Base-by-base conservation (phyloP, 441 rosid genomes). In the Pelargonium cotyledonis region DNA sequence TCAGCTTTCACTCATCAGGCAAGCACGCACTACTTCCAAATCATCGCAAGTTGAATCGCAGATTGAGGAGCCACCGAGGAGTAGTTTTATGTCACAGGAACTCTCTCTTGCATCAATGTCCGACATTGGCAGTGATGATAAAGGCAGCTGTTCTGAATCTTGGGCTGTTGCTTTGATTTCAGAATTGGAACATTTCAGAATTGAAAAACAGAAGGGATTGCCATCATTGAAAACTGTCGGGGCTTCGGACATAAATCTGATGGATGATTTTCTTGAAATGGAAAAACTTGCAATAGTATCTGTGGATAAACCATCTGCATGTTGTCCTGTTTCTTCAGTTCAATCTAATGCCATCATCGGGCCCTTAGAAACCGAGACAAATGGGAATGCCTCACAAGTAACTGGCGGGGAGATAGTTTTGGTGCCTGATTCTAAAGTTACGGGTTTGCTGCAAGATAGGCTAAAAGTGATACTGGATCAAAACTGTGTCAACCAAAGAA, bases 251-350 rank as follows among this genome's bases (percentile, higher is more conserved):
- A 83, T 88, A 73, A 82, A 77, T 77, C 79, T 89, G 72, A 86
- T 88, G 95, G 90, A 88, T 78, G 96, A 90, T 75, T 86, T 89
- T 76, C 85, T 79, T 43, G 98, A 90, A 80, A 90, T 92, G 95
- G 98, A 95, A 82, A 88, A 80, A 64, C 77, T 91, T 51, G 97
- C 91, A 0, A 72, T 88, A 65, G 91, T 85, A 69, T 76, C 92
- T 46, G 65, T 76, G 15, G 80, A 80, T 40, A 78, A 78, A 26
- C 83, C 78, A 68, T 63, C 81, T 47, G 80, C 68, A 77, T 77
- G 75, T 68, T 84, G 80, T 71, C 65, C 77, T 64, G 76, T 80
- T 53, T 76, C 80, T 35, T 78, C 81, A 14, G 78, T 75, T 67
- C 78, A 70, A 31, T 83, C 70, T 21, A 77, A 65, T 38, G 74